Evolutionary conservation across 2,329 filamentous ascomycete genomes (phyloP).

Genomic region (Ophiostoma himal-ulmi): DNA sequence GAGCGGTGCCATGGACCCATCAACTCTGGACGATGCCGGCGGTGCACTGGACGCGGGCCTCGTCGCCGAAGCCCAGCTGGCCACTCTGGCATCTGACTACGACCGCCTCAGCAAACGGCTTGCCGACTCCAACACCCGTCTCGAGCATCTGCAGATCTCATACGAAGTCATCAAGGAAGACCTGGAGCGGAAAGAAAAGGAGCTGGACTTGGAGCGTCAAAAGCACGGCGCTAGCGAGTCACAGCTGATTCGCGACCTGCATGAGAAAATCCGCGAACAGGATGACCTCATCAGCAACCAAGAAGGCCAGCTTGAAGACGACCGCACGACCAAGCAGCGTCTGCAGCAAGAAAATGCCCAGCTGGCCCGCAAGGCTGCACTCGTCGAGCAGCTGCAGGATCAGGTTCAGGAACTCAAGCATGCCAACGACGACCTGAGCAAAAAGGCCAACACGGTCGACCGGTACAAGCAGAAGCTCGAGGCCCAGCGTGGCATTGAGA

Average conservation of each 20-base stretch:
- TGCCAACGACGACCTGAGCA: conserved; percentile 52
- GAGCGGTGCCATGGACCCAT: conserved; percentile 4
- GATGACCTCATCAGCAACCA: conserved; percentile 66
- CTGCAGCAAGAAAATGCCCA: conserved; percentile 45
- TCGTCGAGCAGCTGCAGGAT: conserved; percentile 50
- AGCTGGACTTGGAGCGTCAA: conserved; percentile 50
- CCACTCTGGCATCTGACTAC: conserved; percentile 45
- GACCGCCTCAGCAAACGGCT: conserved; percentile 51
- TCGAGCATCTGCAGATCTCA: conserved; percentile 55
- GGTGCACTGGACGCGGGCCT: conserved; percentile 50
- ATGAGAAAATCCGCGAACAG: conserved; percentile 57
- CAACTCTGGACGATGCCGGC: conserved; percentile 35
- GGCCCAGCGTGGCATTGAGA: conserved; percentile 49
- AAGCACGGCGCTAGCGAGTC: conserved; percentile 49
- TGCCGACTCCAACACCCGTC: conserved; percentile 53
- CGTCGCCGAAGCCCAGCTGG: conserved; percentile 52
- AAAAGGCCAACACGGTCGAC: conserved; percentile 58
- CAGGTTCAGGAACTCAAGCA: conserved; percentile 55
- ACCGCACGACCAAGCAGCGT: conserved; percentile 41
- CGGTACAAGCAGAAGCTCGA: conserved; percentile 59
- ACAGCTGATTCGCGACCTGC: conserved; percentile 48
- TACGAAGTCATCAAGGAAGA: conserved; percentile 62
- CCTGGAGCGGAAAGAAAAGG: conserved; percentile 51
- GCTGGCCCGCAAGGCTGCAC: conserved; percentile 43
- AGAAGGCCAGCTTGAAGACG: conserved; percentile 58